Evolutionary conservation across 768 basidiomycete genomes (phyloP), one percentile per base, ranked within the genome.

Genomic region (Rhizopogon vinicolor): DNA sequence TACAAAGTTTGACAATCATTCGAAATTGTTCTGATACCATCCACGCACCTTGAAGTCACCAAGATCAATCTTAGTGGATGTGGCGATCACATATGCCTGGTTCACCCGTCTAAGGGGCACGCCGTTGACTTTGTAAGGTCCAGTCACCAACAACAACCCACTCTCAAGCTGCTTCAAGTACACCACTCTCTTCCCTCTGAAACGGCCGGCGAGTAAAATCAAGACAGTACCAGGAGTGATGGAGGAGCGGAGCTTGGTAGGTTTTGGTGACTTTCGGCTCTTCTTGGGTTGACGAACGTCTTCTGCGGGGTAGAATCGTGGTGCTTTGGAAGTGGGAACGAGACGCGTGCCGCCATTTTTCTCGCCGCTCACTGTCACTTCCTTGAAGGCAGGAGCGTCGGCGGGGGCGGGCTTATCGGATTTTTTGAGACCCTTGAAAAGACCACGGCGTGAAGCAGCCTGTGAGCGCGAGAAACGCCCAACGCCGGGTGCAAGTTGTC

Each of bases 41-140:
- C 31, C 6, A 78, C 82, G 60, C 65, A 93, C 93, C 78, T 83
- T 82, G 71, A 91, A 76, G 55, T 77, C 81, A 28, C 77, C 80
- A 55, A 98, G 72, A 61, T 96, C 90, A 63, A 98, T 75, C 76
- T 87, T 93, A 63, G 97, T 98, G 54, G 94, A 94, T 56, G 97
- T 99, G 56, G 96, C 93, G 68, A 99, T 98, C 59, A 95, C 93
- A 72, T 99, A 99, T 53, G 97, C 93, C 79, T 98, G 96, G 80
- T 94, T 96, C 58, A 99, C 94, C 73, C 97, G 86, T 73, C 95
- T 84, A 72, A 99, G 82, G 64, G 97, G 97, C 44, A 99, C 96
- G 71, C 97, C 97, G 75, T 99, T 99, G 72, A 98, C 72, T 83
- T 93, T 96, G 85, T 85, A 98, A 46, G 97, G 97, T 54, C 97